Conservation (phyloP, 495 filamentous ascomycete genomes). For the Clohesyomyces aquaticus region DNA sequence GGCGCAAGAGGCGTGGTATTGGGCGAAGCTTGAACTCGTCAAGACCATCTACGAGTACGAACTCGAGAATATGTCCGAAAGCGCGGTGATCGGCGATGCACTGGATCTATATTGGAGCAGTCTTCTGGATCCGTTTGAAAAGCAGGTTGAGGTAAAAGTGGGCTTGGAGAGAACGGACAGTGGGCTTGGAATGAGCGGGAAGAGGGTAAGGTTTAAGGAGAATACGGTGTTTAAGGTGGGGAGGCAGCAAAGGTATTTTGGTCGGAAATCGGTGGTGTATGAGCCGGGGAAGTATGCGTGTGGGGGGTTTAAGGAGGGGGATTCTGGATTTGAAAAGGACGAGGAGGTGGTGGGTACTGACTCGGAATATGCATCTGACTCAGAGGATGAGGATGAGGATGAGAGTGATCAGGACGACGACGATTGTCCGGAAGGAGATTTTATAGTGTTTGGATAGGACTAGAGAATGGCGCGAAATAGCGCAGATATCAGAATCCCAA, state of each 20-base stretch:
- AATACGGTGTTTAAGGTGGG: neutral
- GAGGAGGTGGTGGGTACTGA: neutral
- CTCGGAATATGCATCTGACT: neutral
- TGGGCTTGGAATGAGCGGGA: neutral
- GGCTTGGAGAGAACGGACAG: neutral
- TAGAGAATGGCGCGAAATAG: neutral
- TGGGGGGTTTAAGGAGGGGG: neutral
- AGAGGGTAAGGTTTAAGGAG: slow-evolving; percentile 3
- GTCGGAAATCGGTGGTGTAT: neutral
- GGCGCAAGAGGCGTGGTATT: neutral
- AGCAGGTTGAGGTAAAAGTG: neutral
- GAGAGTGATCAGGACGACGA: neutral
- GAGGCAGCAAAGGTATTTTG: neutral
- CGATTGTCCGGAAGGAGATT: neutral
- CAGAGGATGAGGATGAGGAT: neutral
- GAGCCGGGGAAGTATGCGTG: neutral
- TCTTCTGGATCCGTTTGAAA: no score
- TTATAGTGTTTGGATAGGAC: neutral
- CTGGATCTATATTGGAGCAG: neutral
- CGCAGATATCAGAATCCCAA: neutral
- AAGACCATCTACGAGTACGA: neutral
- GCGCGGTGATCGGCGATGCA: neutral
- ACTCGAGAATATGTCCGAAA: neutral
- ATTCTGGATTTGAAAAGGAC: neutral
- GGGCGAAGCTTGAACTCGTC: neutral